A percentile compares a stretch with the other conserved stretches of the same genome.
These are phyloP conservation scores for Fusarium azukiicola DNA, from an alignment of 2,329 filamentous ascomycete species.

Conservation along the genomic window DNA sequence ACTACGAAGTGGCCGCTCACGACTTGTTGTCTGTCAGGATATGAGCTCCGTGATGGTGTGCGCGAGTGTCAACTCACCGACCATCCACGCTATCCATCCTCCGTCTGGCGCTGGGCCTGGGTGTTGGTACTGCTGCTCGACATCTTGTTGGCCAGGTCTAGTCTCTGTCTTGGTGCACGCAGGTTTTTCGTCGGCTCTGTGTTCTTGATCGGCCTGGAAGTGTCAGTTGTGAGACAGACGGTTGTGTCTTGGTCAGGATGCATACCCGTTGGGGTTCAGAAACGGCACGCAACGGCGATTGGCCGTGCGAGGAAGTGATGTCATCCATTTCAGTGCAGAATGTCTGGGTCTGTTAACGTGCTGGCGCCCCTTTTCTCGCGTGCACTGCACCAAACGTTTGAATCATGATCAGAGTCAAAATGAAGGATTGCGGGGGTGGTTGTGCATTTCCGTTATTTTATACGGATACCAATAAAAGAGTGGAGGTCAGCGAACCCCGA, in stretches of 20 bases:
- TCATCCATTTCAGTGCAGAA: slow-evolving; percentile 8
- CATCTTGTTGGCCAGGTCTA: not conserved
- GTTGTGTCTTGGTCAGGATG: not conserved
- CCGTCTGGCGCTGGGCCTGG: slow-evolving; percentile 28
- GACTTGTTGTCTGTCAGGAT: slow-evolving; percentile 16
- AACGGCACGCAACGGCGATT: not conserved
- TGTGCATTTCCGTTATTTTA: not conserved
- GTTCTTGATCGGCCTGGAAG: not conserved
- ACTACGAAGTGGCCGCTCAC: slow-evolving; percentile 53
- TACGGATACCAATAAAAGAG: slow-evolving; percentile 8
- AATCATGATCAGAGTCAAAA: not conserved
- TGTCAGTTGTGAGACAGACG: not conserved
- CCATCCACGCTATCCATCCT: slow-evolving; percentile 31
- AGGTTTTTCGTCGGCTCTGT: not conserved
- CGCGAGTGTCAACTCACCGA: not conserved
- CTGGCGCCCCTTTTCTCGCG: not conserved
- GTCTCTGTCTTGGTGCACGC: not conserved
- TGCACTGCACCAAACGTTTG: not conserved
- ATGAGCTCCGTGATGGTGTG: slow-evolving; percentile 15
- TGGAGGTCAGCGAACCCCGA: slow-evolving; percentile 2
- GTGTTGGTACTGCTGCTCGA: not conserved
- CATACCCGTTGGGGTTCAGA: slow-evolving; percentile 1
- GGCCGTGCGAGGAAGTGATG: slow-evolving; percentile 5
- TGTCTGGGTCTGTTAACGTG: not conserved
- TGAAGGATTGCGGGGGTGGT: slow-evolving; percentile 14